A percentile compares a stretch with the other conserved stretches of the same genome.
Evolutionary conservation across 768 basidiomycete genomes (phyloP).

Genomic region (Fomitopsis pulvina): DNA sequence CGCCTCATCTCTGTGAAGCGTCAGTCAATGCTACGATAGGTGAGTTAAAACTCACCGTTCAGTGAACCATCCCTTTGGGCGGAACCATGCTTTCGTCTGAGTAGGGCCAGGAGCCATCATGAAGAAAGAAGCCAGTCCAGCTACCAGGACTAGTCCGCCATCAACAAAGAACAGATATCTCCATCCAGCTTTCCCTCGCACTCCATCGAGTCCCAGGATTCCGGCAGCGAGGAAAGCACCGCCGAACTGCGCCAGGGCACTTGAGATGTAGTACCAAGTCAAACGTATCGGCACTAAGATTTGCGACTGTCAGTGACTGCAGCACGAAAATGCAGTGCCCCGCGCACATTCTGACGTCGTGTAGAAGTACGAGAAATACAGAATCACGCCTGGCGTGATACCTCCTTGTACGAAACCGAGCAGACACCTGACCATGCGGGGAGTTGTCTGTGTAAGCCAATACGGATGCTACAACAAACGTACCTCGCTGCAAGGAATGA

Average conservation of each 20-base stretch:
- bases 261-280: slow-evolving; percentile 63
- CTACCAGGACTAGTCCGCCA: slow-evolving; percentile 41
- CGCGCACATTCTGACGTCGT: slow-evolving; percentile 48
- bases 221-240: slow-evolving; percentile 62
- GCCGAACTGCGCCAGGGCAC: slow-evolving; percentile 46
- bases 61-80: slow-evolving; percentile 61
- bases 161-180: slow-evolving; percentile 53
- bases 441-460: slow-evolving; percentile 1
- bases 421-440: slow-evolving; percentile 30
- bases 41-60: slow-evolving; percentile 34
- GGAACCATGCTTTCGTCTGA: slow-evolving; percentile 52
- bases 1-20: slow-evolving; percentile 42
- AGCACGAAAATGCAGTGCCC: background rate
- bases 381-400: slow-evolving; percentile 56
- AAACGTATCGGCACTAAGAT: slow-evolving; percentile 63
- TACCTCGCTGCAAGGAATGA: slow-evolving; percentile 52
- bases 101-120: slow-evolving; percentile 60
- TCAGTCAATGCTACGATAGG: background rate
- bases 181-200: slow-evolving; percentile 50
- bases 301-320: background rate
- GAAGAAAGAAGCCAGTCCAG: slow-evolving; percentile 47
- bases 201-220: slow-evolving; percentile 46
- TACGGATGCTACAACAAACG: background rate
- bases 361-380: slow-evolving; percentile 63
- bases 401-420: slow-evolving; percentile 59